Conservation (phyloP, 106 monocot genomes). For the Hemerocallis citrina region DNA sequence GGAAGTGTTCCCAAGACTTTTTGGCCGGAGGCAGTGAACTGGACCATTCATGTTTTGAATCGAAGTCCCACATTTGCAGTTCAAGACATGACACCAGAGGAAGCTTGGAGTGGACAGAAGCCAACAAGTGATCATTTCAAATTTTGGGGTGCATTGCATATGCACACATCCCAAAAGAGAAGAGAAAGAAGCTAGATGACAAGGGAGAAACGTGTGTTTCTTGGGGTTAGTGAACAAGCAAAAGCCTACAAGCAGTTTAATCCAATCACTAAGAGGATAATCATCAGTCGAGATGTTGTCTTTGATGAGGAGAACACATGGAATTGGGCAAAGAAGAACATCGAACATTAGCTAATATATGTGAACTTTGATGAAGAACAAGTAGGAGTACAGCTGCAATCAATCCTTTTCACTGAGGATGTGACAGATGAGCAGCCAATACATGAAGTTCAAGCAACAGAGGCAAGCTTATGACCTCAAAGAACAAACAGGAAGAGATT, state of each 20-base stretch:
- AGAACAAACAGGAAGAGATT: neutral
- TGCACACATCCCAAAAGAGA: neutral
- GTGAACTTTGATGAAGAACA: neutral
- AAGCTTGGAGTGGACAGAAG: constrained; percentile 2
- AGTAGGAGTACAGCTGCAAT: too few species aligned
- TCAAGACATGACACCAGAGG: neutral
- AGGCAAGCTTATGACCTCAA: neutral
- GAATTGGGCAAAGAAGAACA: neutral
- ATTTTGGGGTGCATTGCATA: neutral
- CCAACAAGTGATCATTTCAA: neutral
- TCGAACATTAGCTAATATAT: too few species aligned
- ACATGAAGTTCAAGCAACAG: neutral
- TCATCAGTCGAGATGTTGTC: neutral
- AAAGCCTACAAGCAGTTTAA: constrained; percentile 7
- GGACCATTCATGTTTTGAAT: constrained; percentile 10
- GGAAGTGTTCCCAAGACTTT: constrained; percentile 1
- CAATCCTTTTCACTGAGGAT: neutral
- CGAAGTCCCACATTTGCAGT: constrained; percentile 5
- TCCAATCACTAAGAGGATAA: neutral
- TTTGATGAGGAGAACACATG: constrained; percentile 1
- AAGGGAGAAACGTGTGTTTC: neutral
- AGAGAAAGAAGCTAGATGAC: neutral
- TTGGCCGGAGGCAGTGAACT: constrained; percentile 5
- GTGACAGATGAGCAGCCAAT: neutral
- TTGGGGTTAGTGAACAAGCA: neutral